Evolutionary conservation across 768 basidiomycete genomes (phyloP).

Genomic region (Kwoniella bestiolae): DNA sequence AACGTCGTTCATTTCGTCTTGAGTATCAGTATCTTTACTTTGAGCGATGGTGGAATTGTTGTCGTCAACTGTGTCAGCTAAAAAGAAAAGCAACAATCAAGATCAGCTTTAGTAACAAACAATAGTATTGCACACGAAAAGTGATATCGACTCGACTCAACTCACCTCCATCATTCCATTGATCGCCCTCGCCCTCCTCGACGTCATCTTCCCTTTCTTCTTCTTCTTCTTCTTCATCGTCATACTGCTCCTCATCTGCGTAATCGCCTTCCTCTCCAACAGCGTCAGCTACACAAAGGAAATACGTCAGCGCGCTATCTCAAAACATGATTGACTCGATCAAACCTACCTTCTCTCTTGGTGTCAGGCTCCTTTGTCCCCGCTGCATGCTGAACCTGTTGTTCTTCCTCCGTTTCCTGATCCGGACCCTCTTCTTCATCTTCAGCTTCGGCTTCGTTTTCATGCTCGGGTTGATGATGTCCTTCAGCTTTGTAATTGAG

Average conservation of each 20-base stretch:
- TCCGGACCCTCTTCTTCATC: neutral
- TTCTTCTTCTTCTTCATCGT: slow-evolving; percentile 19
- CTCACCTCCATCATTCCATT: slow-evolving; percentile 26
- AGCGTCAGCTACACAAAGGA: slow-evolving; percentile 10
- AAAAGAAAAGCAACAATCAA: neutral
- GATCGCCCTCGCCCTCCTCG: slow-evolving; percentile 10
- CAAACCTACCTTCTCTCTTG: neutral
- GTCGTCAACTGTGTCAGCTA: slow-evolving; percentile 14
- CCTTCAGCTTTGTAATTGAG: neutral
- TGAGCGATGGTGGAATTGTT: neutral
- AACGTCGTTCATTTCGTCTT: slow-evolving; percentile 12
- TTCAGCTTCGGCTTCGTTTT: neutral
- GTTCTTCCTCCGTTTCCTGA: neutral
- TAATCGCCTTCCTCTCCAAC: slow-evolving; percentile 5
- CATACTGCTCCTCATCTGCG: slow-evolving; percentile 11
- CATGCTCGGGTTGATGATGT: neutral
- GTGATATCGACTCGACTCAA: neutral
- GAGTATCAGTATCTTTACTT: slow-evolving; percentile 7
- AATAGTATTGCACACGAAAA: neutral
- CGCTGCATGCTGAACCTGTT: neutral
- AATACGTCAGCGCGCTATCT: neutral
- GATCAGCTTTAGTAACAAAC: neutral
- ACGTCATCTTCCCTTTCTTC: slow-evolving; percentile 20
- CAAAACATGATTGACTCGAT: neutral
- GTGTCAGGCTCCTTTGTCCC: neutral